phyloP scores from a whole-genome alignment of 2,329 filamentous ascomycete species.

The Aspergillus oerlinghausenensis region DNA sequence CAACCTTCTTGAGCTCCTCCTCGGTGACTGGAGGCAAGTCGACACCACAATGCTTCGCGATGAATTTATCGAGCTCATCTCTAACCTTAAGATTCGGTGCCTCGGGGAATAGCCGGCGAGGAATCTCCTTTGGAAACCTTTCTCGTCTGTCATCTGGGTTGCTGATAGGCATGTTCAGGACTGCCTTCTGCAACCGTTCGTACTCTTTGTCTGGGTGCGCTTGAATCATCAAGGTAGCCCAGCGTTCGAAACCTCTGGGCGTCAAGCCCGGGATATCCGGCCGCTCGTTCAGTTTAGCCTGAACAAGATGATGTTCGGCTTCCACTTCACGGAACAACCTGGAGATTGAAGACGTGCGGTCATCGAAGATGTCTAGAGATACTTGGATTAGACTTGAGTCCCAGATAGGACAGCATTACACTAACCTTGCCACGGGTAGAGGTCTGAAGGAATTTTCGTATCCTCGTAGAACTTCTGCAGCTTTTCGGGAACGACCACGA shows the following conservation, averaged over 20 bases:
- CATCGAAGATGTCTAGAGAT: conserved; percentile 50
- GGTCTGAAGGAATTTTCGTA: conserved; percentile 60
- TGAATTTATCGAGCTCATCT: conserved; percentile 56
- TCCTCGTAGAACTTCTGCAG: conserved; percentile 68
- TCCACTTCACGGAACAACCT: conserved; percentile 53
- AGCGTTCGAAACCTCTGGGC: conserved; percentile 62
- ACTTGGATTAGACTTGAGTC: conserved; percentile 10
- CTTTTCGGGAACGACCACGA: conserved; percentile 73
- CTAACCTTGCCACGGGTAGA: conserved; percentile 64
- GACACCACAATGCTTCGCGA: conserved; percentile 51
- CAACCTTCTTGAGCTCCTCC: conserved; percentile 33
- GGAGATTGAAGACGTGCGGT: conserved; percentile 50
- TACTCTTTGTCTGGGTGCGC: conserved; percentile 74
- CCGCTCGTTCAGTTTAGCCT: conserved; percentile 47
- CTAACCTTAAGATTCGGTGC: conserved; percentile 53
- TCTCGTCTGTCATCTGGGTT: conserved; percentile 63
- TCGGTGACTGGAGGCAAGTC: conserved; percentile 40
- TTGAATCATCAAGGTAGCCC: conserved; percentile 68
- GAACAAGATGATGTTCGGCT: conserved; percentile 62
- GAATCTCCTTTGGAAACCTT: conserved; percentile 73
- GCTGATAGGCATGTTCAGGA: conserved; percentile 66
- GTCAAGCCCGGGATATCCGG: conserved; percentile 63
- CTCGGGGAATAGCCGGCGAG: conserved; percentile 66
- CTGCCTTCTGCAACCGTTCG: conserved; percentile 62
- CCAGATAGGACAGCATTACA: neutral